Evolutionary conservation across 768 basidiomycete species (phyloP), one percentile per base, ranked within the genome.

Genomic region (Epithele typhae): DNA sequence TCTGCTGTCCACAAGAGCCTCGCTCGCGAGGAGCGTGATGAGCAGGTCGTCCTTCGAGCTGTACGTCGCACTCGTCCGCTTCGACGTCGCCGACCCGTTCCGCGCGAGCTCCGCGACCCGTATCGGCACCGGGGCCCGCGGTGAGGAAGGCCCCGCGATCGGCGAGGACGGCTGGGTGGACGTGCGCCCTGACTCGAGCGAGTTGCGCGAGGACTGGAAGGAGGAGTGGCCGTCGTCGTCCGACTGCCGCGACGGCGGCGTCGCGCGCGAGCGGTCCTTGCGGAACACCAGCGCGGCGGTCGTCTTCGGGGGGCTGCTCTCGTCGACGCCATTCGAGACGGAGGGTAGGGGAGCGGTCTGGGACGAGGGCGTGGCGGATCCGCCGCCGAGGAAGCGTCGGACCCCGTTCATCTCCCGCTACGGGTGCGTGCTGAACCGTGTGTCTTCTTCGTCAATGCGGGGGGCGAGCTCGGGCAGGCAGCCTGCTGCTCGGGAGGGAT

Each of bases 1-100:
- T 24, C 87, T 81, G 58, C 89, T 89, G 58, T 97, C 92, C n/a
- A 97, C 83, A 34, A 90, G 80, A 4, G 95, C 95, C 66, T 97
- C 92, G 45, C 92, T 92, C 34, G 93, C 88, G 53, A 98, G 70
- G 33, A 99, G 75, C 62, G 87, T 88, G 62, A 96, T 77, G 53
- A 97, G 75, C 37, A 98, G 76, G 52, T 93, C 89, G 57, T 96
- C 92, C 37, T 84, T 76, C 14, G 78, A 79, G 52, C 79, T 82
- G 45, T 77, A 63, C 38, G 68, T 52, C 7, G 61, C 67, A 7
- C 76, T 76, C 10, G 68, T 58, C 17, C 71, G 71, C 53, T 75
- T 75, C 65, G 69, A 68, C 15, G 40, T 45, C 47, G 40, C 55
- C 14, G 68, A 65, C 22, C 70, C 68, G 46, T 68, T 66, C 45